A percentile compares a stretch with the other conserved stretches of the same genome.
Evolutionary conservation across 2,329 filamentous ascomycete genomes (phyloP).

Genomic region (Claviceps lovelessii): DNA sequence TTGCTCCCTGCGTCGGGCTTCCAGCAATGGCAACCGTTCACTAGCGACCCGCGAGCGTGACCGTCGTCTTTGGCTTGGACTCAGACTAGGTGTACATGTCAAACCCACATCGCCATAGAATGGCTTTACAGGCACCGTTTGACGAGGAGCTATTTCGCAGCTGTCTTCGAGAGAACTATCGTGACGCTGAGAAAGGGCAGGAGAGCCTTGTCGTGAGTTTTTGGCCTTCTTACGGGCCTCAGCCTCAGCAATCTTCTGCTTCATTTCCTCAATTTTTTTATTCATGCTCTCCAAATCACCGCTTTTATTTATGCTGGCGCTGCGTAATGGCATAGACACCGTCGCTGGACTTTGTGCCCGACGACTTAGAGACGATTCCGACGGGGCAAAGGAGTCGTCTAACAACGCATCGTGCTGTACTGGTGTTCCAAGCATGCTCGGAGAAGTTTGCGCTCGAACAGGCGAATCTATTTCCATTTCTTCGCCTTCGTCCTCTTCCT

Average conservation of each 20-base stretch:
- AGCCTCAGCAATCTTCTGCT: constrained; percentile 41
- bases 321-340: constrained; percentile 23
- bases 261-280: constrained; percentile 46
- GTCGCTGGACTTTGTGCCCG: constrained; percentile 26
- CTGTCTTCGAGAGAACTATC: constrained; percentile 14
- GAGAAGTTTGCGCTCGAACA: constrained; percentile 25
- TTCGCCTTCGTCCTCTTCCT: constrained; percentile 46
- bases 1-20: constrained; percentile 23
- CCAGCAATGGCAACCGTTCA: constrained; percentile 22
- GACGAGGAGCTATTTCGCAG: constrained; percentile 7
- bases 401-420: constrained; percentile 24
- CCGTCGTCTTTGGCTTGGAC: constrained; percentile 7
- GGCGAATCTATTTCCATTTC: constrained; percentile 48
- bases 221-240: constrained; percentile 40
- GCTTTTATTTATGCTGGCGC: constrained; percentile 19
- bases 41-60: constrained; percentile 21
- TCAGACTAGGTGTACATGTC: not conserved
- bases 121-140: not conserved
- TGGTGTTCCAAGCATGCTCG: constrained; percentile 17
- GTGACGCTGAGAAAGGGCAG: constrained; percentile 14
- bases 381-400: constrained; percentile 31
- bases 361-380: constrained; percentile 24
- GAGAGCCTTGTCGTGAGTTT: constrained; percentile 17
- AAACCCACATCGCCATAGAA: not conserved
- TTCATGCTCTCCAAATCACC: constrained; percentile 36